Base-by-base conservation (phyloP, 805 yeast species). In the Monosporozyma unispora region DNA sequence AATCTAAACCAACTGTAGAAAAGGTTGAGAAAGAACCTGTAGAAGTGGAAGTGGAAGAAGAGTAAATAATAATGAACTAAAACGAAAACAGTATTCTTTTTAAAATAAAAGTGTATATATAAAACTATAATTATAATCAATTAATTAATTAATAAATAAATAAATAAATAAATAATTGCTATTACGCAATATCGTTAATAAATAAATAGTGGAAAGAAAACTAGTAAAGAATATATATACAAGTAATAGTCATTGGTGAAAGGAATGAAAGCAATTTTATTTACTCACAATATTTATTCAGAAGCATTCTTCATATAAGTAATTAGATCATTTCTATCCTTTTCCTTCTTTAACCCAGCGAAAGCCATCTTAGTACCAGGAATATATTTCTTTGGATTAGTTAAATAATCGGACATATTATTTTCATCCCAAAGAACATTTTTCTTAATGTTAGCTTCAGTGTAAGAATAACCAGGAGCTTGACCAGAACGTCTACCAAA, bases 331-430 rank as follows among this genome's bases (percentile, higher is more conserved):
- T 88, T 87, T 84, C 98, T 88, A 80, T 93, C 99, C 84, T 89
- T 91, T 59, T 89, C 84, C 82, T 93, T 93, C 91, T 93, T 93
- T 75, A 93, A 82, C 78, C 99, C 99, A 77, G 96, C 99, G 66
- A 91, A 93, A 58, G 99, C 98, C 99, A 93, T 93, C 86, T 93
- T 93, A 79, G 98, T 93, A 74, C 99, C 99, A 71, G 99, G 99
- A 63, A 93, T 89, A 80, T 89, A 93, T 79, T 93, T 93, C 95
- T 93, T 93, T 78, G 99, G 99, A 87, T 93, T 93, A 76, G 86
- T 95, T 74, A 93, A 82, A 84, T 93, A 93, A 73, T 87, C 96
- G 63, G 84, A 79, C 85, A 93, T 80, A 72, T 88, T 80, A 70
- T 89, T 90, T 68, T 82, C 90, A 59, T 67, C 62, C 99, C 99